Base-by-base conservation (phyloP, 106 monocot species). In the Dendrobium chrysotoxum region DNA sequence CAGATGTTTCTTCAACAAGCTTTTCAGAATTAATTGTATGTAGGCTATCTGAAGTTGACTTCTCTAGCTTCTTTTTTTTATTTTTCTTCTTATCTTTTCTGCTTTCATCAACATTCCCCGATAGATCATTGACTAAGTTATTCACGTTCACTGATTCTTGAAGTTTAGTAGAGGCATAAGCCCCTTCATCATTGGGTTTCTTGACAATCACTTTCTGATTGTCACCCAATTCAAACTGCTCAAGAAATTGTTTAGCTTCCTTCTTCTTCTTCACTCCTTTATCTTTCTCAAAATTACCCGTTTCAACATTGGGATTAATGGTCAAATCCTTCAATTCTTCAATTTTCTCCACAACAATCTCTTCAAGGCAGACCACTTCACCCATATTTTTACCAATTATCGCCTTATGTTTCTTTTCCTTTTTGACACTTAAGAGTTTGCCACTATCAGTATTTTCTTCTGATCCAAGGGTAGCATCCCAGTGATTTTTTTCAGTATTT, bases 321-420 rank as follows among this genome's bases (percentile, higher is more conserved):
- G 40, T 45, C 44, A 83, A 45, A 77, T 78, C 78, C 8, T 75
- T 40, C 39, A 80, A 28, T 65, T 84, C 83, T 17, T 83, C 80
- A 30, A 86, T 46, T 78, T 81, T 84, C 77, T 81, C 85, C 40
- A 78, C 58, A 68, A 79, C 78, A 28, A 39, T 25, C 17, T 81
- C 79, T 66, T 77, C 40, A 40, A 81, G 5, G 40, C n/a, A 35
- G 41, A 70, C 80, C 26, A 25, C 31, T 44, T 15, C 15, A 38
- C 77, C 80, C 80, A 61, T 72, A n/a, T 23, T 58, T 65, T 74
- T 81, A 18, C 50, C 42, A 78, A 12, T 7, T 58, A n/a, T 17
- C 67, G 74, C 81, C 75, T 83, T 85, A 16, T 81, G 79, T 74
- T 83, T 88, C 75, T 72, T 86, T 78, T 83, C 84, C 82, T 86